These are phyloP conservation scores for Monosporozyma aerobia DNA, from an alignment of 805 yeast species.

Conservation along the genomic window DNA sequence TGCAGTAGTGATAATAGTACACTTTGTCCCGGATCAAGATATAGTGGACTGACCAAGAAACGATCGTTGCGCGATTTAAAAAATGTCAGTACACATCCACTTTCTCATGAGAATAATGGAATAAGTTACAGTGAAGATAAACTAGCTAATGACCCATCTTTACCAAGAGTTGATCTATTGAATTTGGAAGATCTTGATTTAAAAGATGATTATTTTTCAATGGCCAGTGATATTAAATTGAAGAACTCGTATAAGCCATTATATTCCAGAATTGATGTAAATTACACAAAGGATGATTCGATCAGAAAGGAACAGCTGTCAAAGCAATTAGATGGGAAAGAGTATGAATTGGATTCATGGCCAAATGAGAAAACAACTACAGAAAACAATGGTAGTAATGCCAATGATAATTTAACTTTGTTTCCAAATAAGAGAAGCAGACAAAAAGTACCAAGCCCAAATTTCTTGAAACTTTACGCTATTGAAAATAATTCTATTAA, in stretches of 20 bases:
- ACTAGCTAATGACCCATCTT: background rate
- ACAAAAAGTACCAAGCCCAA: constrained; percentile 20
- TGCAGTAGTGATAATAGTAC: background rate
- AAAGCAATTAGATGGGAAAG: constrained; percentile 3
- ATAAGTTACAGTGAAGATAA: background rate
- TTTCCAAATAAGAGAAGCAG: constrained; percentile 21
- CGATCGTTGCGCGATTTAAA: background rate
- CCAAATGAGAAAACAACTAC: constrained; percentile 6
- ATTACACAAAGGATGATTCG: background rate
- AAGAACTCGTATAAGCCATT: background rate
- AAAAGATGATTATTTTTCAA: constrained; percentile 6
- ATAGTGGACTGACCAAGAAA: background rate
- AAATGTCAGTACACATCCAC: background rate
- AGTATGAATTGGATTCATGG: constrained; percentile 24
- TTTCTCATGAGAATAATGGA: background rate
- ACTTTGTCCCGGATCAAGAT: background rate
- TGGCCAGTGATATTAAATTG: constrained; percentile 4
- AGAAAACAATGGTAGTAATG: background rate
- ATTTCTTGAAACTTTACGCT: constrained; percentile 25
- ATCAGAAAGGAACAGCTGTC: constrained; percentile 8
- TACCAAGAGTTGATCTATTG: constrained; percentile 11
- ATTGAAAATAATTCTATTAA: constrained; percentile 19
- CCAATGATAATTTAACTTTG: background rate
- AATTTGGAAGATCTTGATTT: constrained; percentile 22
- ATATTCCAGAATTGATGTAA: background rate